Conservation (phyloP, 2,329 filamentous ascomycete species). For the Xylariales sp. region DNA sequence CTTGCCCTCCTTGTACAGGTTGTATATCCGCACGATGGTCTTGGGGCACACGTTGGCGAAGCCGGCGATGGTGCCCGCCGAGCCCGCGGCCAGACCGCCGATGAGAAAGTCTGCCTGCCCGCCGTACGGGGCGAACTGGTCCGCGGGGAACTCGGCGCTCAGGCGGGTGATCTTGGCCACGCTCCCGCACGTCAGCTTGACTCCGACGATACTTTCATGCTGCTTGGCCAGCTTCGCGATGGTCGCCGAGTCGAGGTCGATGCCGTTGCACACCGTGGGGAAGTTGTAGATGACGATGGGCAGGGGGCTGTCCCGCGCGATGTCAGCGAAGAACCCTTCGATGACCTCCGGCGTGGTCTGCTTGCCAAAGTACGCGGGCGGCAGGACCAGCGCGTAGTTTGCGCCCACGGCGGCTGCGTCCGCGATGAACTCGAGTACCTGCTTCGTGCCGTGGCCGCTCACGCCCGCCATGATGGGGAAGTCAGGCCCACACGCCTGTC, state of each 20-base stretch:
- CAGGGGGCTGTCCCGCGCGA: constrained; percentile 46
- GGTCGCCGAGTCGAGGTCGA: constrained; percentile 63
- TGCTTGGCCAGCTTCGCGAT: constrained; percentile 48
- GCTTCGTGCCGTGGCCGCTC: constrained; percentile 59
- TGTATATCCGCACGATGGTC: constrained; percentile 53
- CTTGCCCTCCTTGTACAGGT: constrained; percentile 55
- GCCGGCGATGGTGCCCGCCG: constrained; percentile 56
- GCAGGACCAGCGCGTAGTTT: constrained; percentile 57
- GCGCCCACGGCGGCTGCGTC: constrained; percentile 59
- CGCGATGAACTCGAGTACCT: constrained; percentile 54
- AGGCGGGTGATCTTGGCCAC: constrained; percentile 58
- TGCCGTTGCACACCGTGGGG: constrained; percentile 62
- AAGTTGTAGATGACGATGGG: constrained; percentile 67
- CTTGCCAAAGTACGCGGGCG: constrained; percentile 62
- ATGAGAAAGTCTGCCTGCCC: constrained; percentile 71
- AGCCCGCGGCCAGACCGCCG: constrained; percentile 53
- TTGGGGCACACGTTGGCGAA: constrained; percentile 60
- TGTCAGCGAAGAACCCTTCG: constrained; percentile 53
- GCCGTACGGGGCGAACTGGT: constrained; percentile 63
- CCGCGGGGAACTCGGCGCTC: constrained; percentile 43
- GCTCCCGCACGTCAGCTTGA: constrained; percentile 61
- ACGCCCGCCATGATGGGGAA: constrained; percentile 61
- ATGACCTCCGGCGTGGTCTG: constrained; percentile 53
- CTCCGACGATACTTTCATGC: constrained; percentile 54
- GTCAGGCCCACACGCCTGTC: constrained; percentile 43